Evolutionary conservation across 2,329 filamentous ascomycete species (phyloP).

Genomic region (Phaeosphaeria sp.): DNA sequence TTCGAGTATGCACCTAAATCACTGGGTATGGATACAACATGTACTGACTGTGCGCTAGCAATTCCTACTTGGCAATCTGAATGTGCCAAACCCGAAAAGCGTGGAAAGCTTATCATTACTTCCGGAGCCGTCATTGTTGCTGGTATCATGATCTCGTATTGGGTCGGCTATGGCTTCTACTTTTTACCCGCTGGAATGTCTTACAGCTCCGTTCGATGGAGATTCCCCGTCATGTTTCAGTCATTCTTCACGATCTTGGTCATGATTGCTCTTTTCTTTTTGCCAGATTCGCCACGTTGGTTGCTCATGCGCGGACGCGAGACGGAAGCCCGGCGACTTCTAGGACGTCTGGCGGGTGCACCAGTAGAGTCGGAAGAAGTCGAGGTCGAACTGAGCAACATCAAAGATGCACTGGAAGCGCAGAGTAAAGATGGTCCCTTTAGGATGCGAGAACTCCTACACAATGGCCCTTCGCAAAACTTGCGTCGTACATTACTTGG

Average conservation of each 20-base stretch:
- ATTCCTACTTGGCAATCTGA: slow-evolving; percentile 23
- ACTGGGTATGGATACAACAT: neutral
- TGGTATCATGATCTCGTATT: slow-evolving; percentile 47
- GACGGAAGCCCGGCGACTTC: slow-evolving; percentile 38
- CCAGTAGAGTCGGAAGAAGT: slow-evolving; percentile 29
- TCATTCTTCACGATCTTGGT: slow-evolving; percentile 15
- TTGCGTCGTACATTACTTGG: slow-evolving; percentile 51
- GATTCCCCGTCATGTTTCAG: slow-evolving; percentile 46
- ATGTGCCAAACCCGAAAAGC: slow-evolving; percentile 43
- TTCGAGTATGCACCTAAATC: slow-evolving; percentile 46
- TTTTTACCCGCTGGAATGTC: slow-evolving; percentile 4
- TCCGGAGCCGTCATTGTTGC: slow-evolving; percentile 40
- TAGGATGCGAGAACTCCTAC: slow-evolving; percentile 43
- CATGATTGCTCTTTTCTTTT: slow-evolving; percentile 17
- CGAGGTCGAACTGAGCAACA: slow-evolving; percentile 41
- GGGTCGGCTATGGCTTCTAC: slow-evolving; percentile 45
- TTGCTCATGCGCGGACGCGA: slow-evolving; percentile 56
- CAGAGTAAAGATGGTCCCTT: slow-evolving; percentile 42
- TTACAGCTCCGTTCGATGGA: slow-evolving; percentile 14
- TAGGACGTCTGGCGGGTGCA: slow-evolving; percentile 15
- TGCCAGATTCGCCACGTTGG: slow-evolving; percentile 50
- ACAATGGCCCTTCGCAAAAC: slow-evolving; percentile 54
- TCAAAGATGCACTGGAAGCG: slow-evolving; percentile 51
- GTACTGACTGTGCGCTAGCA: slow-evolving; percentile 17
- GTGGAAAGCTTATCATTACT: slow-evolving; percentile 48